Percentiles rank a stretch among this genome's conserved stretches.
Conservation (phyloP, 148 eudicot species). For the Rhododendron williamsianum region DNA sequence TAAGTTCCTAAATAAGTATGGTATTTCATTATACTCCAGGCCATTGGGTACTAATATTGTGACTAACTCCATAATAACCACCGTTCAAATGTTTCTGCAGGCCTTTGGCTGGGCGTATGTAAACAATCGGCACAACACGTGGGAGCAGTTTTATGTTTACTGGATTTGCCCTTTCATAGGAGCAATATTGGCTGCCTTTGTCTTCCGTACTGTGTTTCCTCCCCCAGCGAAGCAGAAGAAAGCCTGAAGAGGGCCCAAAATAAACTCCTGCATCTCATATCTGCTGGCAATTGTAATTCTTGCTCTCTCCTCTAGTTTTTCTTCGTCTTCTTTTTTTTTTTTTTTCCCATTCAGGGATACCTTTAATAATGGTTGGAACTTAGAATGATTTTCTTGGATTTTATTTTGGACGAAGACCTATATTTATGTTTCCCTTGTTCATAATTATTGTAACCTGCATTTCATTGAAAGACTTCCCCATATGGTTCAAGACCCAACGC, state of each 20-base stretch:
- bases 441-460: not conserved
- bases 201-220: conserved; percentile 55
- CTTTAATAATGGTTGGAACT: not conserved
- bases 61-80: not conserved
- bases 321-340: no score
- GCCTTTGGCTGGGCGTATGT: conserved; percentile 96
- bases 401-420: not conserved
- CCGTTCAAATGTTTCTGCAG: conserved; percentile 33
- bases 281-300: not conserved
- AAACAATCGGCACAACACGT: conserved; percentile 62
- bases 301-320: not conserved
- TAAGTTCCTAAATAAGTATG: not conserved
- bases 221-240: conserved; percentile 43
- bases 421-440: not conserved
- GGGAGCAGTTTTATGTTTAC: conserved; percentile 88
- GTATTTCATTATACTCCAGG: not conserved
- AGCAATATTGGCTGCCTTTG: conserved; percentile 70
- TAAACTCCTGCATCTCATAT: not conserved
- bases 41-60: not conserved
- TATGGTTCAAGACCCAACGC: not conserved
- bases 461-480: not conserved
- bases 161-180: conserved; percentile 89
- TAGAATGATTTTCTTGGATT: not conserved
- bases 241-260: conserved; percentile 20
- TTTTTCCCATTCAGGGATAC: not conserved